Conservation (phyloP, 2,329 filamentous ascomycete species). For the Dothistroma septosporum region DNA sequence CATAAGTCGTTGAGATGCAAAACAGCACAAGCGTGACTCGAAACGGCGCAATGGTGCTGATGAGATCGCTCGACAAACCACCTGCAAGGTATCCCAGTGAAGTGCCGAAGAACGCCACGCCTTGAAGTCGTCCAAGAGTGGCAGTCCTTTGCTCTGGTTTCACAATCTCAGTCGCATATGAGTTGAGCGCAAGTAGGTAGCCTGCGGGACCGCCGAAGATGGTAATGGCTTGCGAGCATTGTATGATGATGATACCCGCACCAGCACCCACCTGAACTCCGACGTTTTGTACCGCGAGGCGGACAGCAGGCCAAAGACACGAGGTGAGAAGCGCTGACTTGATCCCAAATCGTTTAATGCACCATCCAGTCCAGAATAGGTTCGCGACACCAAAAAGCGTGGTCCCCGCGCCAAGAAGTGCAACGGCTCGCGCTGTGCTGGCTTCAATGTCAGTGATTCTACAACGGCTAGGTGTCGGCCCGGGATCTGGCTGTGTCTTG, state of each 20-base stretch:
- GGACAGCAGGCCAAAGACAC: conserved; percentile 60
- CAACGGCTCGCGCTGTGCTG: conserved; percentile 59
- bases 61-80: conserved; percentile 60
- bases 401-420: conserved; percentile 63
- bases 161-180: conserved; percentile 63
- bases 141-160: conserved; percentile 57
- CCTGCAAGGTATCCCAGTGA: conserved; percentile 62
- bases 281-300: conserved; percentile 60
- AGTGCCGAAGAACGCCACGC: conserved; percentile 63
- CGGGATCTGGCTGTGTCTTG: conserved; percentile 51
- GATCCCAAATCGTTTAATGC: conserved; percentile 62
- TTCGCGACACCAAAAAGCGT: conserved; percentile 65
- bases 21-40: conserved; percentile 59
- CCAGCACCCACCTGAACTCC: conserved; percentile 60
- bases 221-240: conserved; percentile 63
- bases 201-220: conserved; percentile 65
- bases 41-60: conserved; percentile 62
- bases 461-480: conserved; percentile 50
- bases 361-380: conserved; percentile 63
- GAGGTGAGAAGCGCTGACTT: conserved; percentile 60
- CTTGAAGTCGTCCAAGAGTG: conserved; percentile 62
- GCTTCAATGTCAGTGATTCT: conserved; percentile 60
- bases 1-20: conserved; percentile 41
- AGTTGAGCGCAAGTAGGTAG: conserved; percentile 65
- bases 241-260: conserved; percentile 63